These are phyloP conservation scores for Pestalotiopsis sp. DNA, from an alignment of 2,329 filamentous ascomycete species.

Conservation along the genomic window DNA sequence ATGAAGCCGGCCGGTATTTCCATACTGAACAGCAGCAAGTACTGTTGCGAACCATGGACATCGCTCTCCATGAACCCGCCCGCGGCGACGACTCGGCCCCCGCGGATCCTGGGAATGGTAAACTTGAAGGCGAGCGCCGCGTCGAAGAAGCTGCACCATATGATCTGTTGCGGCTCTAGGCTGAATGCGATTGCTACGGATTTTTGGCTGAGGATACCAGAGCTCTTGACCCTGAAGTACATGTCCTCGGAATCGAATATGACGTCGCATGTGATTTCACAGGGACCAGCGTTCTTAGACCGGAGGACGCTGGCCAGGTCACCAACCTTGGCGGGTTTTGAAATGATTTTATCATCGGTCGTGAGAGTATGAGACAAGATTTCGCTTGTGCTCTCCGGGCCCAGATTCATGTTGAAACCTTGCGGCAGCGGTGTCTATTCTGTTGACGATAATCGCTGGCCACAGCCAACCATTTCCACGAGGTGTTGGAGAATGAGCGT, in stretches of 20 bases:
- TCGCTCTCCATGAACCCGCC: constrained; percentile 35
- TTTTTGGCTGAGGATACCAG: constrained; percentile 37
- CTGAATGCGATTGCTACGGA: constrained; percentile 35
- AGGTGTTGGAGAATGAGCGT: neutral
- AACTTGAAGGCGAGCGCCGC: constrained; percentile 49
- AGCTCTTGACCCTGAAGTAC: constrained; percentile 38
- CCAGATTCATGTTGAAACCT: neutral
- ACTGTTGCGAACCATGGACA: constrained; percentile 31
- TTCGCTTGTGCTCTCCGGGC: neutral
- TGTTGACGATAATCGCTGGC: neutral
- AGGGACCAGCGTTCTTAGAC: constrained; percentile 46
- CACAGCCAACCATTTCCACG: neutral
- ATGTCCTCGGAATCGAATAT: constrained; percentile 41
- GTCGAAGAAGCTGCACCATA: constrained; percentile 45
- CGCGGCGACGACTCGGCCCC: constrained; percentile 19
- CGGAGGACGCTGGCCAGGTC: constrained; percentile 45
- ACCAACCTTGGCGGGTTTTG: constrained; percentile 17
- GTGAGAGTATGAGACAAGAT: neutral
- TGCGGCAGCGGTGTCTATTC: too few relatives aligned
- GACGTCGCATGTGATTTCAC: constrained; percentile 44
- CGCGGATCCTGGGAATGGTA: constrained; percentile 36
- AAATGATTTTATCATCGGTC: too few relatives aligned
- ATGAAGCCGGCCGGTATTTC: constrained; percentile 15
- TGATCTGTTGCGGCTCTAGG: constrained; percentile 28
- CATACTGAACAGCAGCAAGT: constrained; percentile 27